Evolutionary conservation across 2,329 filamentous ascomycete species (phyloP), one percentile per base, ranked within the genome.

Genomic region (Arthrobotrys entomopaga): DNA sequence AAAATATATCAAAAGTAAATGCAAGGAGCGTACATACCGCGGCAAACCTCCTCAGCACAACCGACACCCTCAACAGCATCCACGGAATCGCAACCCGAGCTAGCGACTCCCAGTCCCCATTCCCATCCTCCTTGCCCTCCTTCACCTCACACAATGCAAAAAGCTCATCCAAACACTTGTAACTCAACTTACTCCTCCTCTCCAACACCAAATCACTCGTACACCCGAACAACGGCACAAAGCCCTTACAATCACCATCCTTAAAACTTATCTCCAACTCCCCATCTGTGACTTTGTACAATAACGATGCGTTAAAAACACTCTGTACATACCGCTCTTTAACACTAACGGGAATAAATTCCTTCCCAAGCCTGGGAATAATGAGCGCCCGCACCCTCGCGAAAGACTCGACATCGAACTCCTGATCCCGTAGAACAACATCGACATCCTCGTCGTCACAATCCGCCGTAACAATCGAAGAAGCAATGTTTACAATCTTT

Each of bases 31-130:
- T 11, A 59, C 64, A 56, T 71, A 79, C 78, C 2, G 93, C 91
- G 52, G 96, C 89, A 80, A 96, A 98, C 0, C 89, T 85, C 65
- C 92, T 89, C n/a, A 98, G 82, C 0, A 91, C 89, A 15, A 97
- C 84, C 0, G 91, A 92, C 11, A 91, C 88, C 1, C 95, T 89
- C 1, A 97, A 84, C 50, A 98, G 90, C 1, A 98, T 85, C 78
- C 92, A 94, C 0, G 92, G 92, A 0, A 91, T 90, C 0, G 90
- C 87, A 2, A 90, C 90, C 79, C 88, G 86, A 0, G 94, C 91
- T 15, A 98, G 87, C 11, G 87, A 85, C 46, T 70, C 59, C 43
- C 77, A 65, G 54, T 79, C 77, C 16, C 53, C 54, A 16, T 42
- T 34, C 13, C 58, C 66, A 49, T 76, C 61, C 53, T 57, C 22